These are phyloP conservation scores for Linaria vulgaris DNA, from an alignment of 257 asterid genomes.

Conservation along the genomic window DNA sequence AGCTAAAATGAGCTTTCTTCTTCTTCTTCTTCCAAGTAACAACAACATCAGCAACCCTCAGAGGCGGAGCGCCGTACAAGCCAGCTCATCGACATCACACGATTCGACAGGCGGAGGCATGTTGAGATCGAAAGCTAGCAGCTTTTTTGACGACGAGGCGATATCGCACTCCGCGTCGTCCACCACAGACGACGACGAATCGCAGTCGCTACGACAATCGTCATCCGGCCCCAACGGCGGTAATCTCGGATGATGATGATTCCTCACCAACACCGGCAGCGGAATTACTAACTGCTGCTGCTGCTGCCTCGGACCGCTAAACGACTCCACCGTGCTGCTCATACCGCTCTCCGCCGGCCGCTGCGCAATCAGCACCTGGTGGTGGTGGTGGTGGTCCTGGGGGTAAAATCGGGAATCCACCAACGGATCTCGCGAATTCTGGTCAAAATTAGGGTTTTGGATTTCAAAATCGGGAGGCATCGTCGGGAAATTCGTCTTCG, in stretches of 20 bases:
- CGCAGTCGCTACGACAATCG: conserved; percentile 62
- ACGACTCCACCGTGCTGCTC: conserved; percentile 4
- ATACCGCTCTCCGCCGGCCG: neutral
- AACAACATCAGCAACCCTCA: conserved; percentile 31
- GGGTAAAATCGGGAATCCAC: neutral
- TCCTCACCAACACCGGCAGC: too few relatives aligned
- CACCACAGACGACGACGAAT: conserved; percentile 67
- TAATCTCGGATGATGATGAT: conserved; percentile 36
- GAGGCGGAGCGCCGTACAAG: conserved; percentile 46
- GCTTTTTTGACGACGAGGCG: conserved; percentile 42
- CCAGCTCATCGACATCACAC: conserved; percentile 32
- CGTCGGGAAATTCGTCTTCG: too few relatives aligned
- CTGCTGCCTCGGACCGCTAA: neutral
- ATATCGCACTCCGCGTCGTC: conserved; percentile 49
- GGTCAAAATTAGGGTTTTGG: neutral
- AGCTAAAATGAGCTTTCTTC: conserved; percentile 22
- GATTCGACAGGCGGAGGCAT: conserved; percentile 37
- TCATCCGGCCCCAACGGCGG: conserved; percentile 53
- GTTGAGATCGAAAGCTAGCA: conserved; percentile 50
- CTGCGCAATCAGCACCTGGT: too few relatives aligned
- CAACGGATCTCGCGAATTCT: too few relatives aligned
- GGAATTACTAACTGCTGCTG: neutral
- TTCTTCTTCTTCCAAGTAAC: neutral
- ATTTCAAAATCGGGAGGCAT: neutral
- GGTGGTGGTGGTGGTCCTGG: neutral